Evolutionary conservation across 2,329 filamentous ascomycete species (phyloP).

Genomic region (Verticillium nonalfalfae): DNA sequence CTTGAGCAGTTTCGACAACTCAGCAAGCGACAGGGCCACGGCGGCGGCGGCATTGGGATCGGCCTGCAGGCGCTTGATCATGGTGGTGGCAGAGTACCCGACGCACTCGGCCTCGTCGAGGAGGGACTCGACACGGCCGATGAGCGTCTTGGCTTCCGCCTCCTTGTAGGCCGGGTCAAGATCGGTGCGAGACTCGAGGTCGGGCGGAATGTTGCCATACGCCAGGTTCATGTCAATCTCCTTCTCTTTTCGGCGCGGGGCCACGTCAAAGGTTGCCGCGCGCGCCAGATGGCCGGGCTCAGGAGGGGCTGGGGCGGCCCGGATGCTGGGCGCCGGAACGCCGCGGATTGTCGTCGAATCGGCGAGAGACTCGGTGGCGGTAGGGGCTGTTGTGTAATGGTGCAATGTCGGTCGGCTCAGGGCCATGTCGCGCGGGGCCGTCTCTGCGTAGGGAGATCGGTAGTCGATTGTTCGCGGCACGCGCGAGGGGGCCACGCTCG

Average conservation of each 20-base stretch:
- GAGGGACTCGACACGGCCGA: constrained; percentile 68
- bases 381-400: constrained; percentile 16
- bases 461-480: constrained; percentile 28
- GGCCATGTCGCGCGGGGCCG: constrained; percentile 33
- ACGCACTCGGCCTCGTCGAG: constrained; percentile 85
- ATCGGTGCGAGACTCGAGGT: constrained; percentile 47
- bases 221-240: constrained; percentile 86
- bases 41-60: constrained; percentile 83
- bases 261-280: constrained; percentile 1
- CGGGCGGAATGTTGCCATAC: constrained; percentile 75
- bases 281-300: background rate
- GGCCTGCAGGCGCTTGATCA: constrained; percentile 67
- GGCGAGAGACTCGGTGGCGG: constrained; percentile 14
- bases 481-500: constrained; percentile 36
- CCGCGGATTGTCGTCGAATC: background rate
- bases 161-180: constrained; percentile 44
- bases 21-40: constrained; percentile 85
- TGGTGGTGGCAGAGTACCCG: constrained; percentile 75
- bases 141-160: constrained; percentile 45
- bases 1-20: constrained; percentile 74
- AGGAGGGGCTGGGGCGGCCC: constrained; percentile 7
- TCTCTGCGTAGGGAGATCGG: constrained; percentile 35
- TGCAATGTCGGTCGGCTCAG: constrained; percentile 16
- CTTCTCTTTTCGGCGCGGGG: constrained; percentile 29
- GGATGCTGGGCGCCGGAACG: constrained; percentile 5